Evolutionary conservation across 305 asterid genomes (phyloP).

Genomic region (Fraxinus xanthoxyloides): DNA sequence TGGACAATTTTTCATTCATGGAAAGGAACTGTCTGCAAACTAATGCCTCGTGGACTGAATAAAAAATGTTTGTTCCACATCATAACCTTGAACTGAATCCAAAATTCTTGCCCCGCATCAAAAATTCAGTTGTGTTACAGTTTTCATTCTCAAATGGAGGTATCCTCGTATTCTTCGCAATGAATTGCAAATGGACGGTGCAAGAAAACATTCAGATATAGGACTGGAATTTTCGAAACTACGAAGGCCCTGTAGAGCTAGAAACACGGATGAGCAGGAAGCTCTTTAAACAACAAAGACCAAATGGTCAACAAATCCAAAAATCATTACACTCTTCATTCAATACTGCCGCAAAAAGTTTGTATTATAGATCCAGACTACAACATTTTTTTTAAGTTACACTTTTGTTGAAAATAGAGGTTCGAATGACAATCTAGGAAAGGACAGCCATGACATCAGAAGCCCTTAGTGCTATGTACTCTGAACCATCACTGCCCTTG

Average conservation of each 20-base stretch:
- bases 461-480: conserved; percentile 68
- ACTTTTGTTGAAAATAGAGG: neutral
- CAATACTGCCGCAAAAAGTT: neutral
- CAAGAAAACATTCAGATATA: neutral
- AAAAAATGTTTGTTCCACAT: neutral
- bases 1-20: neutral
- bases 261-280: neutral
- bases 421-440: conserved; percentile 35
- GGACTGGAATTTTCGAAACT: neutral
- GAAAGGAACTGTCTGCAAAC: neutral
- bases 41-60: neutral
- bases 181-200: neutral
- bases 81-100: neutral
- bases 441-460: conserved; percentile 83
- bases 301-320: neutral
- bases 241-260: neutral
- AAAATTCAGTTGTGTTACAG: neutral
- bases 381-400: conserved; percentile 13
- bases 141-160: neutral
- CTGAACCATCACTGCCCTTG: conserved; percentile 75
- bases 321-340: neutral
- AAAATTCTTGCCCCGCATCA: neutral
- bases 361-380: conserved; percentile 17
- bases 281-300: neutral
- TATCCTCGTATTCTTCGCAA: neutral